Evolutionary conservation across 2,329 filamentous ascomycete genomes (phyloP), one percentile per base, ranked within the genome.

Genomic region (Podosphaera leucotricha): DNA sequence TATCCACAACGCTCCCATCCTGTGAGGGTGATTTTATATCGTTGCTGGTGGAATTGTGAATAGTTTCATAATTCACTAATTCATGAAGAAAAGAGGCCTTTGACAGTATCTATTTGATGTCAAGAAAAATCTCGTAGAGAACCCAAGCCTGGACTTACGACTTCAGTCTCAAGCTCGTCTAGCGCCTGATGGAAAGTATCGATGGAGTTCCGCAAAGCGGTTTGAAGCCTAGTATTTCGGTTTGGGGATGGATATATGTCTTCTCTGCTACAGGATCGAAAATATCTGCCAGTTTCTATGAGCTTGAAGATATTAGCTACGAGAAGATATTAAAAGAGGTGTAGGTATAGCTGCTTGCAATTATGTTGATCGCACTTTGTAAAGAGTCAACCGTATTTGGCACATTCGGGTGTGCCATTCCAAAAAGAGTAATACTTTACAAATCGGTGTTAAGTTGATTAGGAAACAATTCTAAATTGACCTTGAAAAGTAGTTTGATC

Each of bases 201-300:
- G n/a, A 50, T 51, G 10, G 51, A 47, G 18, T 44, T 49, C 3
- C 56, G 56, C 39, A 59, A 54, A 2, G 48, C 50, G 16, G 44
- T 37, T 35, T 48, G 50, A 4, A 56, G 47, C 42, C 52, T 47
- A 11, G 48, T 41, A 18, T 52, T 53, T 5, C 48, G 46, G 37
- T 45, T 57, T 15, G 54, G 52, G 15, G 61, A 47, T 38, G 60
- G 60, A 46, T 60, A 62, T 36, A 63, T 59, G 13, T 62, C 61
- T 49, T 70, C 66, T 49, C 63, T 66, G 24, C 61, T 59, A 33
- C 64, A 65, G 1, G 65, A 59, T 41, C 63, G 68, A 11, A 75
- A 59, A 16, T 70, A 68, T 54, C 71, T 76, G 15, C 70, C 71
- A 1, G 67, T 70, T 55, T 75, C 67, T 13, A 76, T 62, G 21